A percentile compares a stretch with the other conserved stretches of the same genome.
These are phyloP conservation scores for Trametes cubensis DNA, from an alignment of 768 basidiomycete genomes.

Conservation along the genomic window DNA sequence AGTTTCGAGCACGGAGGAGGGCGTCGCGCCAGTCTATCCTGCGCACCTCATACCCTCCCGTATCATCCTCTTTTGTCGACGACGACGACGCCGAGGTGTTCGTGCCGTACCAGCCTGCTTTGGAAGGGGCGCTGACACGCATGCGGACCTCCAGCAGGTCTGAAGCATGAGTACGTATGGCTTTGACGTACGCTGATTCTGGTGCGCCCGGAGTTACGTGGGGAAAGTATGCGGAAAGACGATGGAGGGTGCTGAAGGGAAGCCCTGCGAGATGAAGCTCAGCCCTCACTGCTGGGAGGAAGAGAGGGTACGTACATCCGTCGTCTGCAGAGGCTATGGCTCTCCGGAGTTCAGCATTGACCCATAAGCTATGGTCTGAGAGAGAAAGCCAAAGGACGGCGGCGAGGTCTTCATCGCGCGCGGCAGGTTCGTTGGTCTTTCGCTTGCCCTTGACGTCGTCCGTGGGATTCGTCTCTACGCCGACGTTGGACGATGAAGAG, in stretches of 20 bases:
- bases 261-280: conserved; percentile 47
- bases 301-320: conserved; percentile 50
- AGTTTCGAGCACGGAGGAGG: conserved; percentile 31
- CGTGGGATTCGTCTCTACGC: not conserved
- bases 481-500: not conserved
- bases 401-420: conserved; percentile 48
- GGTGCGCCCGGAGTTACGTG: conserved; percentile 33
- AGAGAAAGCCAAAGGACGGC: conserved; percentile 58
- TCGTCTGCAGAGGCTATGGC: conserved; percentile 48
- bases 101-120: conserved; percentile 41
- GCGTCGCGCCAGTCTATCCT: conserved; percentile 47
- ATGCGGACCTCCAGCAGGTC: conserved; percentile 63
- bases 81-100: conserved; percentile 22
- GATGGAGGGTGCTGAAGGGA: conserved; percentile 57
- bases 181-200: conserved; percentile 58
- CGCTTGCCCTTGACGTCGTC: conserved; percentile 31
- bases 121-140: conserved; percentile 49
- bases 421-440: conserved; percentile 28
- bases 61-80: conserved; percentile 28
- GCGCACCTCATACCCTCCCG: conserved; percentile 69
- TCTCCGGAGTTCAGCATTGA: conserved; percentile 49
- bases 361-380: conserved; percentile 74
- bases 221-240: conserved; percentile 39
- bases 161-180: conserved; percentile 52
- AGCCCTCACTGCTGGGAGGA: conserved; percentile 16